Conservation (phyloP, 768 basidiomycete genomes). For the Daedaleopsis sinensis region DNA sequence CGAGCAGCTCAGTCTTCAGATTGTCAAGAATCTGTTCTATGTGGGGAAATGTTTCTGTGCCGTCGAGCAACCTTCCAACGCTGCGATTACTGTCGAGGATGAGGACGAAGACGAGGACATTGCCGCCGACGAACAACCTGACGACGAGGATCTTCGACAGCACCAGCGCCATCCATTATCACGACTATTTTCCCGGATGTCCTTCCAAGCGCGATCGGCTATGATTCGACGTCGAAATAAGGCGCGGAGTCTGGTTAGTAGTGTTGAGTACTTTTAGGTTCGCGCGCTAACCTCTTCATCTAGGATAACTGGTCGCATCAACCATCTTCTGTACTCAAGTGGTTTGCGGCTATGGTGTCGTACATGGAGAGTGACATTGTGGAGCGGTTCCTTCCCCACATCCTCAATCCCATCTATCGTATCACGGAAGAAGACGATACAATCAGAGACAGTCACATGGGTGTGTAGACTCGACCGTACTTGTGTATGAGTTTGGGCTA, state of each 20-base stretch:
- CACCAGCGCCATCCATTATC: slow-evolving; percentile 55
- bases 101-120: slow-evolving; percentile 36
- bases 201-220: slow-evolving; percentile 80
- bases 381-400: slow-evolving; percentile 77
- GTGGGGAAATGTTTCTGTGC: slow-evolving; percentile 83
- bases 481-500: neutral
- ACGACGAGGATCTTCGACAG: slow-evolving; percentile 26
- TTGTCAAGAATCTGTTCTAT: slow-evolving; percentile 93
- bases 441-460: slow-evolving; percentile 75
- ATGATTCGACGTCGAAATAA: slow-evolving; percentile 70
- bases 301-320: slow-evolving; percentile 86
- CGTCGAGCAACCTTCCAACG: slow-evolving; percentile 31
- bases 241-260: slow-evolving; percentile 47
- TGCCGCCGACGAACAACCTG: slow-evolving; percentile 32
- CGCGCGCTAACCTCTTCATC: neutral
- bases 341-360: slow-evolving; percentile 92
- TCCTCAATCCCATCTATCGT: slow-evolving; percentile 85
- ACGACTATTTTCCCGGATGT: slow-evolving; percentile 95
- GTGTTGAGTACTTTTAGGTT: neutral
- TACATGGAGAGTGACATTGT: slow-evolving; percentile 61
- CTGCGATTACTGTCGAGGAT: slow-evolving; percentile 26
- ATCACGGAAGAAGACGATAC: slow-evolving; percentile 90
- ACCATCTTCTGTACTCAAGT: slow-evolving; percentile 78
- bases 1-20: slow-evolving; percentile 71
- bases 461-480: slow-evolving; percentile 45